phyloP scores from a whole-genome alignment of 1,284 basidiomycete species.

The Wallemia mellicola region DNA sequence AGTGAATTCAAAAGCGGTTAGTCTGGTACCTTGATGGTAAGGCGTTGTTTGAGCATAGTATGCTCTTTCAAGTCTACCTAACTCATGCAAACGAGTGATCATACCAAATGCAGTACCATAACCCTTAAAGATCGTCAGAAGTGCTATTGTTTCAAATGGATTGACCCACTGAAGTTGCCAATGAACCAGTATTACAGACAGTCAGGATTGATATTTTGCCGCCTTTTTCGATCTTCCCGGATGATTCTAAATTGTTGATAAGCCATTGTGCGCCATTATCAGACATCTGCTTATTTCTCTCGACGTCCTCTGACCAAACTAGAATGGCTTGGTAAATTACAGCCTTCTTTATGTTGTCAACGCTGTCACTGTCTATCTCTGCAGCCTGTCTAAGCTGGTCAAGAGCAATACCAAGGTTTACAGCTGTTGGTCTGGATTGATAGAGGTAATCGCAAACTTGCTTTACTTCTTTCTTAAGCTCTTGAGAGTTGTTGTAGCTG shows the following conservation, averaged over 20 bases:
- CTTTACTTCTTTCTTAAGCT: slow-evolving; percentile 24
- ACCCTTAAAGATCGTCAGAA: slow-evolving; percentile 23
- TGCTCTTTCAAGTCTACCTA: slow-evolving; percentile 38
- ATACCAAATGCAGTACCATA: slow-evolving; percentile 81
- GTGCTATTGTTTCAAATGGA: not conserved
- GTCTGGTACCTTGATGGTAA: slow-evolving; percentile 56
- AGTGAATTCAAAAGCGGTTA: slow-evolving; percentile 61
- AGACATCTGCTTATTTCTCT: slow-evolving; percentile 8
- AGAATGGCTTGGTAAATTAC: not conserved
- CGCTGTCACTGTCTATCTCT: slow-evolving; percentile 10
- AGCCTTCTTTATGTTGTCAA: slow-evolving; percentile 2
- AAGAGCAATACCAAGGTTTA: slow-evolving; percentile 60
- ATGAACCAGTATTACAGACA: slow-evolving; percentile 79
- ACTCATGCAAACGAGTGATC: slow-evolving; percentile 58
- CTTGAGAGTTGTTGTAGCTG: slow-evolving; percentile 22
- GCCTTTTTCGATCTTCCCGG: slow-evolving; percentile 28
- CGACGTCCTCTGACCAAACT: slow-evolving; percentile 17
- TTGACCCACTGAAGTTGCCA: slow-evolving; percentile 54
- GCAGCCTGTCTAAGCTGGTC: slow-evolving; percentile 30
- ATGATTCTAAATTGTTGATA: slow-evolving; percentile 20
- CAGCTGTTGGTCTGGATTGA: slow-evolving; percentile 70
- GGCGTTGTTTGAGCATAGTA: slow-evolving; percentile 76
- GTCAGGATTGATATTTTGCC: slow-evolving; percentile 8
- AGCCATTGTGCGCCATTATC: slow-evolving; percentile 1
- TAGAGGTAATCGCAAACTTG: slow-evolving; percentile 37